phyloP scores from a whole-genome alignment of 257 asterid species.

The Ehretia macrophylla region DNA sequence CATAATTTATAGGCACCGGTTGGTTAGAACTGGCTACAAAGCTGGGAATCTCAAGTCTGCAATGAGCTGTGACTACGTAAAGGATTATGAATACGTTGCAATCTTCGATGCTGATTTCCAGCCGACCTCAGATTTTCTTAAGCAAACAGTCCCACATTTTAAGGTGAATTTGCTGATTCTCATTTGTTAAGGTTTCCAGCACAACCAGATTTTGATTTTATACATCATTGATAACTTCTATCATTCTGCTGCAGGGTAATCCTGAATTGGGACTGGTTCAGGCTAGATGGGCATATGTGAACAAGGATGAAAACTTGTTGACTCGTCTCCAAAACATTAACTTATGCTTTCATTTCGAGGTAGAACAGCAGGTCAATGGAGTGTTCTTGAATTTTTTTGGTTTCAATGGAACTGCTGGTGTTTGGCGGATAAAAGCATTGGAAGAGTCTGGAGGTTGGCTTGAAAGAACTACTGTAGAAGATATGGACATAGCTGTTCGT shows the following conservation, averaged over 20 bases:
- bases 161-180: slow-evolving; percentile 30
- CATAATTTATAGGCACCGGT: slow-evolving; percentile 58
- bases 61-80: slow-evolving; percentile 64
- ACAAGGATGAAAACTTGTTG: slow-evolving; percentile 64
- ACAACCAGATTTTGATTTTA: not conserved
- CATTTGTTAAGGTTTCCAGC: not conserved
- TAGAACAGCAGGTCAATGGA: slow-evolving; percentile 76
- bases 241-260: slow-evolving; percentile 40
- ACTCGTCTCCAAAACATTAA: slow-evolving; percentile 70
- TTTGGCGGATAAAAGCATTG: slow-evolving; percentile 69
- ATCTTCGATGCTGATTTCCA: slow-evolving; percentile 79
- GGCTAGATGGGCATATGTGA: slow-evolving; percentile 65
- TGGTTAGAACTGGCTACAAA: slow-evolving; percentile 62
- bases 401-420: slow-evolving; percentile 72
- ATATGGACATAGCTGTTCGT: slow-evolving; percentile 71
- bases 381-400: slow-evolving; percentile 73
- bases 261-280: slow-evolving; percentile 66
- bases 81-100: slow-evolving; percentile 61
- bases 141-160: slow-evolving; percentile 64
- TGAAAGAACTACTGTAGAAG: slow-evolving; percentile 68
- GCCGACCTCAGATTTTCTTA: slow-evolving; percentile 60
- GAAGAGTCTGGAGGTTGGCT: slow-evolving; percentile 81
- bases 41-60: slow-evolving; percentile 78
- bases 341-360: slow-evolving; percentile 67
- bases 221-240: not conserved